Percentiles rank a stretch among this genome's conserved stretches.
Evolutionary conservation across 75 land plant species (phyloP).

Genomic region (Adiantum capillusveneris): DNA sequence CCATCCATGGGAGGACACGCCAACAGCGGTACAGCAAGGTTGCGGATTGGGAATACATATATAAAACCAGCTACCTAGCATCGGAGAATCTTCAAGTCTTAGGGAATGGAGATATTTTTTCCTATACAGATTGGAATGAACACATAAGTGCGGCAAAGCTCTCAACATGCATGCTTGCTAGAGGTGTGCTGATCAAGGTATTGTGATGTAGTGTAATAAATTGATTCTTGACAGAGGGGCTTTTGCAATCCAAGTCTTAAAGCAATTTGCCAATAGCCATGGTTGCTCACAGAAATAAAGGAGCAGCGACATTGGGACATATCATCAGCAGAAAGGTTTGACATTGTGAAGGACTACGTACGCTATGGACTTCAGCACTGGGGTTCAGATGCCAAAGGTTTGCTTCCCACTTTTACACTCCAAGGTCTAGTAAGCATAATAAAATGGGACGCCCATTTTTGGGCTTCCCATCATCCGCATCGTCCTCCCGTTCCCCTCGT

Average conservation of each 20-base stretch:
- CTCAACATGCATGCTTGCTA: constrained; percentile 86
- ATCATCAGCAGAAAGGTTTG: constrained; percentile 63
- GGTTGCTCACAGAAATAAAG: constrained; percentile 98
- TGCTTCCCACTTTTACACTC: constrained; percentile 2
- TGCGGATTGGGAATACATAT: constrained; percentile 94
- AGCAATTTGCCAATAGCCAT: constrained; percentile 64
- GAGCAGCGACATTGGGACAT: constrained; percentile 99
- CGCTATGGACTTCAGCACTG: constrained; percentile 89
- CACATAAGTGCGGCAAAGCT: constrained; percentile 61
- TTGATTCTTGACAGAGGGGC: background rate
- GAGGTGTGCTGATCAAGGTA: constrained; percentile 95
- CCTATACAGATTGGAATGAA: constrained; percentile 77
- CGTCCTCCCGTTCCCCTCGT: too few species aligned
- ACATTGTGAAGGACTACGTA: constrained; percentile 73
- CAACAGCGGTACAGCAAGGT: constrained; percentile 96
- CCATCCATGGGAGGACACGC: constrained; percentile 89
- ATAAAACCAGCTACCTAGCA: constrained; percentile 54
- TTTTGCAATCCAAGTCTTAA: background rate
- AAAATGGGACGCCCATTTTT: too few species aligned
- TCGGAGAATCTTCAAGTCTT: constrained; percentile 60
- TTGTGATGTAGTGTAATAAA: background rate
- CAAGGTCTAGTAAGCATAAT: too few species aligned
- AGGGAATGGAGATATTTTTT: constrained; percentile 93
- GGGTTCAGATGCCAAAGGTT: constrained; percentile 98
- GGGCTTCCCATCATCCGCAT: too few species aligned